Base-by-base conservation (phyloP, 2,329 filamentous ascomycete species). In the Diaporthe sp. region DNA sequence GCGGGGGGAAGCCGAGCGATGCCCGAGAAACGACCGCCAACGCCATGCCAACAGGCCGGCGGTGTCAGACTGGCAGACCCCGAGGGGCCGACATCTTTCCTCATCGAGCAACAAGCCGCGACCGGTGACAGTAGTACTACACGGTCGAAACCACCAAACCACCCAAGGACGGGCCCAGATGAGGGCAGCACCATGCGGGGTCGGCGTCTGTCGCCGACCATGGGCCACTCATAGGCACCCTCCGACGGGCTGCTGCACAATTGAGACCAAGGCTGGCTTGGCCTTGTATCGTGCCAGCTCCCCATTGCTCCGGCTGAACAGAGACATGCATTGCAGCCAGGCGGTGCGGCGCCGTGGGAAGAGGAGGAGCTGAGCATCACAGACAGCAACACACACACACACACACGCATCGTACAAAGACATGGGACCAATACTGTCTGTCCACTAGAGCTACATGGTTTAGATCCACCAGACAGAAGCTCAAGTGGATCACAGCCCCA, bases 1-100 rank as follows among this genome's bases (percentile, higher is more conserved):
- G 47, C 61, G 28, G 52, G 69, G 71, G 66, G 72, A 79, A 78
- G 50, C 79, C 79, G 79, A 80, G 75, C 72, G 76, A 80, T 74
- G 74, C 60, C 79, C 79, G 79, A 80, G 72, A 75, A 75, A 75
- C 75, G 73, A 73, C 78, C 78, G 78, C 42, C 40, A 42, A 38
- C 64, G 33, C 64, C 64, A 68, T 54, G 33, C 15, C 30, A 54
- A 54, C 64, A 19, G 13, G 30, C 45, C 47, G 33, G 33, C 64
- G 47, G 45, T 68, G 64, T 54, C 64, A 68, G 33, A 54, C n/a
- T 25, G 47, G 15, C 64, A 68, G 66, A 71, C 72, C 28, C 72
- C 72, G 72, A 74, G 69, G 45, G 35, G 38, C 72, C 72, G 64
- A 50, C 64, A 71, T 40, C 66, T 64, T 74, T 71, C 66, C 72